Base-by-base conservation (phyloP, 2,329 filamentous ascomycete species). In the Neoscytalidium dimidiatum region DNA sequence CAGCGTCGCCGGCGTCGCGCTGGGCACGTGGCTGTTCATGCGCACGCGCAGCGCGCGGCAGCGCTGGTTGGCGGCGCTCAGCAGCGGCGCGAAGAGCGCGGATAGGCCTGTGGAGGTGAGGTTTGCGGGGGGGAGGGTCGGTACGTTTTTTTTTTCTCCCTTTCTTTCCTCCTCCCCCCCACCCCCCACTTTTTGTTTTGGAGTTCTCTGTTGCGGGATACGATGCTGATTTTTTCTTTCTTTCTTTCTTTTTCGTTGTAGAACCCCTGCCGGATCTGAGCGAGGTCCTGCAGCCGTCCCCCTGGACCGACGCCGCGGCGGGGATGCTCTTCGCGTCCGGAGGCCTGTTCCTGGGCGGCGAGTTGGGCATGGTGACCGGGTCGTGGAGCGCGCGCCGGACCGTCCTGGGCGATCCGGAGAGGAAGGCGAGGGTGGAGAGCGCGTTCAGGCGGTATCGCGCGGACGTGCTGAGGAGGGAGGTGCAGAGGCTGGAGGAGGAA, bases 341-440 rank as follows among this genome's bases (percentile, higher is more conserved):
- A 14, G 88, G 88, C 0, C 72, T 90, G 4, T 87, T 91, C 67
- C 68, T 91, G 5, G 88, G 88, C 7, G 88, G 88, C 7, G 88
- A 91, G 76, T 75, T 83, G 13, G 88, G 88, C 0, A 76, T 90
- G 52, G 68, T 90, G 65, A 83, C 82, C 0, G 88, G 89, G 0
- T 82, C 82, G 0, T 81, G 81, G 52, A 81, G 83, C 4, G 87
- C 86, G 2, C 80, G 82, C 33, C 79, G 84, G 41, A 78, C 78
- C 0, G 84, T 91, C 62, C 80, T 78, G 0, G 74, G 74, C 28
- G 85, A 90, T 69, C 81, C 85, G 0, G 85, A 84, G 64, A 80
- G 81, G 17, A 81, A 79, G 68, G 76, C 80, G 69, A 79, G 88
- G 67, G 86, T 91, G 63, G 86, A 90, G 75, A 82, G 76, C 60